These are phyloP conservation scores for Globisporangium mamillatum DNA, from an alignment of 352 stramenopile genomes.

Conservation along the genomic window DNA sequence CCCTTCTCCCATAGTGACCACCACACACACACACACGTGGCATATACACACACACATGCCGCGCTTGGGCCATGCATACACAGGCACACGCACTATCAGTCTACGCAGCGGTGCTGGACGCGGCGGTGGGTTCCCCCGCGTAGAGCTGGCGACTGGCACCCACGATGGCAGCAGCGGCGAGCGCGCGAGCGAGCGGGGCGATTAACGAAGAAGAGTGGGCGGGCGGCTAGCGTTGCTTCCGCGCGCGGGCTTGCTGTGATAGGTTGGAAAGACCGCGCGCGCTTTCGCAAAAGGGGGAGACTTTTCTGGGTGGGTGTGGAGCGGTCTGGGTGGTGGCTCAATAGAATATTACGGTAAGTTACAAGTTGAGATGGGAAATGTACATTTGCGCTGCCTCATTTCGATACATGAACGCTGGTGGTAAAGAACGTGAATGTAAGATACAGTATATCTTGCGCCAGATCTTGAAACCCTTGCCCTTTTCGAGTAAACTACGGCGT, in stretches of 20 bases:
- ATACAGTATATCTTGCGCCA: slow-evolving; percentile 5
- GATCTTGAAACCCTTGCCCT: slow-evolving; percentile 7
- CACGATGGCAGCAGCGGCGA: slow-evolving; percentile 15
- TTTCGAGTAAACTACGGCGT: not conserved
- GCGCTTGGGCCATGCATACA: not conserved
- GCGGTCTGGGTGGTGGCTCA: not conserved
- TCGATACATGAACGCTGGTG: not conserved
- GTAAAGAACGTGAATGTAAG: not conserved
- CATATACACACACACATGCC: not conserved
- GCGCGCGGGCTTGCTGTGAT: slow-evolving; percentile 5
- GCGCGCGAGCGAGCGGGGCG: slow-evolving; percentile 2
- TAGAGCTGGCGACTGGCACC: slow-evolving; percentile 18
- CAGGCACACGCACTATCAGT: not conserved
- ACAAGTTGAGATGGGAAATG: not conserved
- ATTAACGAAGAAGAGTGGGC: not conserved
- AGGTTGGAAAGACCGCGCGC: slow-evolving; percentile 8
- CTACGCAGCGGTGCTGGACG: slow-evolving; percentile 18
- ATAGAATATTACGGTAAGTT: not conserved
- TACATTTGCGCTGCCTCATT: not conserved
- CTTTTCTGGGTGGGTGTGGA: not conserved
- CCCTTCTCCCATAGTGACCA: slow-evolving; percentile 1
- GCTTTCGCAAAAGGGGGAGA: not conserved
- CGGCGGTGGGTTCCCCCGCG: slow-evolving; percentile 12
- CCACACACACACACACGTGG: slow-evolving; percentile 1
- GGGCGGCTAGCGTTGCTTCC: slow-evolving; percentile 2